Conservation (phyloP, 2,329 filamentous ascomycete genomes). For the Mariannaea elegans region DNA sequence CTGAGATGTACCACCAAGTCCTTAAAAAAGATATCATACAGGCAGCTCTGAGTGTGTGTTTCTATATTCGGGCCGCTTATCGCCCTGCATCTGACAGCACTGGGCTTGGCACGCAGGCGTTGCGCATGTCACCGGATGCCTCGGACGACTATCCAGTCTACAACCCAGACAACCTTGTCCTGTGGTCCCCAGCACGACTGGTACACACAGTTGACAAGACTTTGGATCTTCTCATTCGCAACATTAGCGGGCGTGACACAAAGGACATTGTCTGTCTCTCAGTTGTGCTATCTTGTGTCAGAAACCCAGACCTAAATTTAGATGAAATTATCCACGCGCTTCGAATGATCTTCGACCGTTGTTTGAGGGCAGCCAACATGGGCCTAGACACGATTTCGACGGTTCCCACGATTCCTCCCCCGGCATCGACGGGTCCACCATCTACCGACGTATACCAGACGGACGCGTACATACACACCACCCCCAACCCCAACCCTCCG, state of each 20-base stretch:
- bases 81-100: slow-evolving; percentile 42
- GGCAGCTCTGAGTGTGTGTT: slow-evolving; percentile 64
- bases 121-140: slow-evolving; percentile 47
- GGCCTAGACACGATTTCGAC: slow-evolving; percentile 49
- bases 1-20: slow-evolving; percentile 62
- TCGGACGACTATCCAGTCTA: slow-evolving; percentile 47
- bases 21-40: slow-evolving; percentile 64
- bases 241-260: slow-evolving; percentile 59
- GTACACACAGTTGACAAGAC: slow-evolving; percentile 57
- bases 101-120: slow-evolving; percentile 42
- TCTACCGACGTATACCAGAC: slow-evolving; percentile 32
- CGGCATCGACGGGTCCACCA: slow-evolving; percentile 2
- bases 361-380: slow-evolving; percentile 54
- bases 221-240: slow-evolving; percentile 54
- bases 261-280: slow-evolving; percentile 61
- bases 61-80: slow-evolving; percentile 56
- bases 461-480: slow-evolving; percentile 41
- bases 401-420: slow-evolving; percentile 9
- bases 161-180: slow-evolving; percentile 47
- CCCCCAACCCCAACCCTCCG: slow-evolving; percentile 38
- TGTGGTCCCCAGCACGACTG: slow-evolving; percentile 54
- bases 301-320: slow-evolving; percentile 50
- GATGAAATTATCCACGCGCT: slow-evolving; percentile 54
- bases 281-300: slow-evolving; percentile 57
- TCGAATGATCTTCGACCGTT: slow-evolving; percentile 54